phyloP scores from a whole-genome alignment of 257 asterid genomes.

The Hygrophila difformis region DNA sequence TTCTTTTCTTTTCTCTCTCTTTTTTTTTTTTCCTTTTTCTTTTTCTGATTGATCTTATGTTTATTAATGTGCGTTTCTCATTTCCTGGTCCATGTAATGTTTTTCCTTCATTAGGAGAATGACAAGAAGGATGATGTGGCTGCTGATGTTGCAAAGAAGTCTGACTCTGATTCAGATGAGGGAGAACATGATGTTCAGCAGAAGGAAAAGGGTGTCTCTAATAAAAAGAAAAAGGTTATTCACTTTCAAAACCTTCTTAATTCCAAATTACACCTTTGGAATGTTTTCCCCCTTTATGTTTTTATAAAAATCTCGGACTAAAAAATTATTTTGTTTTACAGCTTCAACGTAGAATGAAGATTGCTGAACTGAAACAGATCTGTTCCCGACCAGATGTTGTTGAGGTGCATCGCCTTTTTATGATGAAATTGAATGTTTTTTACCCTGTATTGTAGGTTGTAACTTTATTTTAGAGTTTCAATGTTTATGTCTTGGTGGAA shows the following conservation, averaged over 20 bases:
- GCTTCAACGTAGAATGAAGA: conserved; percentile 93
- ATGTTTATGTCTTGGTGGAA: too few relatives aligned
- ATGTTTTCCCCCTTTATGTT: too few relatives aligned
- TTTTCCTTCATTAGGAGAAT: conserved; percentile 36
- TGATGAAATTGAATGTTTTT: not conserved
- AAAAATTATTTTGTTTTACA: conserved; percentile 22
- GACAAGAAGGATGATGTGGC: conserved; percentile 56
- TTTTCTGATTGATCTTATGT: not conserved
- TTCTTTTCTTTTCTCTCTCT: not conserved
- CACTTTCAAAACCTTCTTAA: conserved; percentile 5
- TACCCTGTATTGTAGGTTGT: too few relatives aligned
- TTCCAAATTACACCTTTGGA: too few relatives aligned
- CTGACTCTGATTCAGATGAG: conserved; percentile 79
- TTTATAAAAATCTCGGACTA: conserved; percentile 18
- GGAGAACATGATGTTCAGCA: conserved; percentile 72
- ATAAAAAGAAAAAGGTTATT: conserved; percentile 88
- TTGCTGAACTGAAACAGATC: conserved; percentile 82
- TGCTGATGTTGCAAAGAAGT: conserved; percentile 57
- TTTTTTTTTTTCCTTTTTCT: not conserved
- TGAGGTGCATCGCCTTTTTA: conserved; percentile 43
- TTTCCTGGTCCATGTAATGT: not conserved
- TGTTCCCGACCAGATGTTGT: conserved; percentile 83
- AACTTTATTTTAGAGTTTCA: too few relatives aligned
- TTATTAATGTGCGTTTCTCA: not conserved
- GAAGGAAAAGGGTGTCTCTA: conserved; percentile 75